phyloP scores from a whole-genome alignment of 1,139 yeast species.

The Yamadazyma oceani region DNA sequence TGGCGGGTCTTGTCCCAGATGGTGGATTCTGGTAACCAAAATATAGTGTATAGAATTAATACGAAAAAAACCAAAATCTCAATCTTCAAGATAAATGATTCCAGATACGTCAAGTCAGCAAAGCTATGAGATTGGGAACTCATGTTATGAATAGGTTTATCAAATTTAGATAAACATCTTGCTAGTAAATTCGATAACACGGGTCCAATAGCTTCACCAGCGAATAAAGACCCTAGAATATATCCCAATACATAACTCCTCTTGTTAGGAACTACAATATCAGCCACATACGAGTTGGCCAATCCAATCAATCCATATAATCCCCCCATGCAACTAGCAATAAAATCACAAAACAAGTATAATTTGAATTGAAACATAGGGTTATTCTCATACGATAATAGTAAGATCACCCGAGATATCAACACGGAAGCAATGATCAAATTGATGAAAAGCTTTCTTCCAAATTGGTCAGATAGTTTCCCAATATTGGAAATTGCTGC shows the following conservation, averaged over 20 bases:
- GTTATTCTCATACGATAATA: conserved; percentile 29
- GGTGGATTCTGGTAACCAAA: conserved; percentile 61
- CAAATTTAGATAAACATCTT: conserved; percentile 11
- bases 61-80: conserved; percentile 28
- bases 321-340: conserved; percentile 60
- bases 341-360: conserved; percentile 35
- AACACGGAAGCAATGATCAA: conserved; percentile 28
- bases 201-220: conserved; percentile 69
- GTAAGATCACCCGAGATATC: conserved; percentile 25
- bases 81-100: conserved; percentile 31
- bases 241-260: conserved; percentile 59
- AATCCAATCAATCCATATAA: conserved; percentile 49
- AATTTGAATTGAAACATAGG: conserved; percentile 32
- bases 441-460: conserved; percentile 52
- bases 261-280: conserved; percentile 55
- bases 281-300: conserved; percentile 61
- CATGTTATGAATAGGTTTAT: background rate
- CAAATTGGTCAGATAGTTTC: conserved; percentile 62
- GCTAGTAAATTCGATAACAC: conserved; percentile 46
- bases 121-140: conserved; percentile 1
- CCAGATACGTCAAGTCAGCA: conserved; percentile 15
- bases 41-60: conserved; percentile 27
- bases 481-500: conserved; percentile 53
- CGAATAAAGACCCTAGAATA: conserved; percentile 55
- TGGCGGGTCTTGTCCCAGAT: conserved; percentile 29